A percentile compares a stretch with the other conserved stretches of the same genome.
Conservation (phyloP, 129 eudicot genomes). For the Centrapalus pauciflorus region DNA sequence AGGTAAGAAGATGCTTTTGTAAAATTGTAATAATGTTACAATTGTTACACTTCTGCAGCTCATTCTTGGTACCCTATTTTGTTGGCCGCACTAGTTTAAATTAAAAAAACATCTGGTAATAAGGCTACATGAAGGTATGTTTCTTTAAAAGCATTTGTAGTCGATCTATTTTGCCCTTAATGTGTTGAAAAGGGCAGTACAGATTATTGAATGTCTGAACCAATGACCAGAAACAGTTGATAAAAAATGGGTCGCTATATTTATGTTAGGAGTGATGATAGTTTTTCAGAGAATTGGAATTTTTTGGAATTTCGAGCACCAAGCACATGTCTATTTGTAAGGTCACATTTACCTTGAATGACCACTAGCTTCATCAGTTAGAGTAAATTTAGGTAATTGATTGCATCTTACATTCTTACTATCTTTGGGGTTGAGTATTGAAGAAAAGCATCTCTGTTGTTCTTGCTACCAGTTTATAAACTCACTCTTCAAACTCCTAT, state of each 20-base stretch:
- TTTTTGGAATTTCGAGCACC: neutral
- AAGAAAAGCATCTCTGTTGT: neutral
- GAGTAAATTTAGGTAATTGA: neutral
- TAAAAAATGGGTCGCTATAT: neutral
- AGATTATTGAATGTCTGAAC: neutral
- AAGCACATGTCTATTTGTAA: neutral
- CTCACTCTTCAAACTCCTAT: neutral
- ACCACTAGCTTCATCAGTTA: neutral
- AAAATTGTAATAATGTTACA: neutral
- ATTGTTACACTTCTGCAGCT: neutral
- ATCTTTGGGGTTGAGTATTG: neutral
- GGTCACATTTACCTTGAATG: neutral
- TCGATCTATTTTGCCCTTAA: neutral
- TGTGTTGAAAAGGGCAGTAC: neutral
- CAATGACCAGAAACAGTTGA: neutral
- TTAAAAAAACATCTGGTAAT: neutral
- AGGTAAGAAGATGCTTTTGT: constrained; percentile 37
- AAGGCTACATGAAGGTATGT: neutral
- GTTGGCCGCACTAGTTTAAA: neutral
- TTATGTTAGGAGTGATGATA: too few species aligned
- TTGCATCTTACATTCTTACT: neutral
- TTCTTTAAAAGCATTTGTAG: neutral
- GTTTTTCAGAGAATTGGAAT: neutral
- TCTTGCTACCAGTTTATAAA: neutral
- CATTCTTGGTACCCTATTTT: neutral